phyloP scores from a whole-genome alignment of 371 early-diverging fungal species.

The Syncephalastrum sp. region DNA sequence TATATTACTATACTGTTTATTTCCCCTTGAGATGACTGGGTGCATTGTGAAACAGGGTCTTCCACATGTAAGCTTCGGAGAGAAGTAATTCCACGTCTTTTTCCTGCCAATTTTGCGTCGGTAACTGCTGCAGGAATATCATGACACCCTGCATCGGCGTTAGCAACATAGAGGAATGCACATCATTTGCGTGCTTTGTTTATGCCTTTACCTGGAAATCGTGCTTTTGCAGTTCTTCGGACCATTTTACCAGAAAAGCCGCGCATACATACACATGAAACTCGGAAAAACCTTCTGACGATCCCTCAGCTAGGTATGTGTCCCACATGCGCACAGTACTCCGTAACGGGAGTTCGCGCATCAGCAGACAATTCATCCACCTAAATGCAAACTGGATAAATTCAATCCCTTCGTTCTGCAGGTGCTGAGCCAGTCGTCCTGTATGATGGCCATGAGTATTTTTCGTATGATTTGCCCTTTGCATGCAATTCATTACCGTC shows the following conservation, averaged over 20 bases:
- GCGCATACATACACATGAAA: slow-evolving; percentile 98
- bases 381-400: slow-evolving; percentile 98
- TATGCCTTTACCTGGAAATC: slow-evolving; percentile 76
- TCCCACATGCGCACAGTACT: slow-evolving; percentile 98
- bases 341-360: slow-evolving; percentile 90
- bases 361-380: slow-evolving; percentile 99
- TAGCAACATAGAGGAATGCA: too few relatives aligned
- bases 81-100: slow-evolving; percentile 92
- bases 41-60: slow-evolving; percentile 88
- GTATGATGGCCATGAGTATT: background rate
- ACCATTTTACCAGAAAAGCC: slow-evolving; percentile 94
- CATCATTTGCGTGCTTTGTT: background rate
- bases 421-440: slow-evolving; percentile 80
- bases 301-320: slow-evolving; percentile 90
- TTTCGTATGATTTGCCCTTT: background rate
- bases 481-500: slow-evolving; percentile 59
- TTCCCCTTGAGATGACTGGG: slow-evolving; percentile 66
- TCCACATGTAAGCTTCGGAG: slow-evolving; percentile 96
- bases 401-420: slow-evolving; percentile 87
- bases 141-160: slow-evolving; percentile 68
- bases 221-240: slow-evolving; percentile 75
- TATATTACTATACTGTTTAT: background rate
- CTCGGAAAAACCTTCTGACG: slow-evolving; percentile 86
- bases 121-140: slow-evolving; percentile 90
- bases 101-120: slow-evolving; percentile 86